Percentiles rank a stretch among this genome's conserved stretches.
These are phyloP conservation scores for Spathaspora arborariae DNA, from an alignment of 805 yeast genomes.

Conservation along the genomic window DNA sequence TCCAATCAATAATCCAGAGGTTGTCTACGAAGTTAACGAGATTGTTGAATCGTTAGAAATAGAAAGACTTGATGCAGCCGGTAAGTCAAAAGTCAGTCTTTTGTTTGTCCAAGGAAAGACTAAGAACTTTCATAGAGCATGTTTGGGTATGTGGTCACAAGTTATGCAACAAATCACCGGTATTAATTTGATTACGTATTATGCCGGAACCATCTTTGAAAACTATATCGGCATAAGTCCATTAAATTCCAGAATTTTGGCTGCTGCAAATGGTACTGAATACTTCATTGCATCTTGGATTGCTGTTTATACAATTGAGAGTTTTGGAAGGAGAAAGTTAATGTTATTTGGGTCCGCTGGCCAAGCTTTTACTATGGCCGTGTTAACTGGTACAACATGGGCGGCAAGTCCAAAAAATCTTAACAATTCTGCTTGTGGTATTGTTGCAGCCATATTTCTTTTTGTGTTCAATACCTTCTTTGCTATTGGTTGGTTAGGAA, in stretches of 20 bases:
- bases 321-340: conserved; percentile 44
- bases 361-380: conserved; percentile 34
- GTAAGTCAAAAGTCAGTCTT: conserved; percentile 25
- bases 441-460: conserved; percentile 39
- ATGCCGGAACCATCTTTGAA: conserved; percentile 75
- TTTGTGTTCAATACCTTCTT: conserved; percentile 42
- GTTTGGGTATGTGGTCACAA: conserved; percentile 70
- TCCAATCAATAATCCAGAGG: conserved; percentile 33
- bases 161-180: conserved; percentile 91
- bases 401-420: conserved; percentile 33
- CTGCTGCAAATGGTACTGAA: conserved; percentile 62
- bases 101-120: conserved; percentile 50
- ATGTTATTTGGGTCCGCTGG: conserved; percentile 41
- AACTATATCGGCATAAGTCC: conserved; percentile 33
- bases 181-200: conserved; percentile 86
- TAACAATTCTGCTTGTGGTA: background rate
- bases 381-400: conserved; percentile 27
- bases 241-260: conserved; percentile 50
- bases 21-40: conserved; percentile 42
- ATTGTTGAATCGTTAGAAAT: conserved; percentile 36
- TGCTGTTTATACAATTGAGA: conserved; percentile 40
- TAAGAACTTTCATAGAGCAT: conserved; percentile 52
- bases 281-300: conserved; percentile 53
- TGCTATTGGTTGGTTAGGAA: conserved; percentile 41
- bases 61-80: conserved; percentile 38